These are phyloP conservation scores for Malus hybrid DNA, from an alignment of 331 rosid species.

Conservation along the genomic window DNA sequence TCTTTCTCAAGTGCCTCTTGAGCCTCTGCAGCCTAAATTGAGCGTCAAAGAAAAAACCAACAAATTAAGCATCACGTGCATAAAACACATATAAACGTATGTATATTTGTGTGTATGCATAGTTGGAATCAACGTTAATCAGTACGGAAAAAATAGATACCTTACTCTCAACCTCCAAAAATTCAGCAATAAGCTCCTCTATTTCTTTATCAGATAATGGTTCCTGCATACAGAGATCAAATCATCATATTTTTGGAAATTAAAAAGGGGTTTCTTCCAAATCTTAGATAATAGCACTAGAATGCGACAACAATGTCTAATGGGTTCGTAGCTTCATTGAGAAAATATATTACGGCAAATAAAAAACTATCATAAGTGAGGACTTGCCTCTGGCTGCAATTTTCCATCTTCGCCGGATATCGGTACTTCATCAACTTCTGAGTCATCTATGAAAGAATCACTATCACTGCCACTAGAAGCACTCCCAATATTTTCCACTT, in stretches of 20 bases:
- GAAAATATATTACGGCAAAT: not conserved
- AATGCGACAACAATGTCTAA: not conserved
- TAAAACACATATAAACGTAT: not conserved
- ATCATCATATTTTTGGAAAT: not conserved
- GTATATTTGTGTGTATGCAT: not conserved
- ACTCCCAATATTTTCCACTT: constrained; percentile 49
- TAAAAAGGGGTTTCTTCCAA: not conserved
- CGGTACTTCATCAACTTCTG: constrained; percentile 55
- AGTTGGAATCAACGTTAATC: not conserved
- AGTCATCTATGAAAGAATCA: constrained; percentile 51
- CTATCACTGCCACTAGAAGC: constrained; percentile 31
- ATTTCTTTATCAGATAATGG: constrained; percentile 72
- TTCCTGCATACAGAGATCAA: constrained; percentile 49
- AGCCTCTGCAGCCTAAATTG: constrained; percentile 97
- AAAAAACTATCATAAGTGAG: not conserved
- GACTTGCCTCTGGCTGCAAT: constrained; percentile 50
- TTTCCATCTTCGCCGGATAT: constrained; percentile 51
- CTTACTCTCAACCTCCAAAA: constrained; percentile 94
- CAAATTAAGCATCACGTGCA: not conserved
- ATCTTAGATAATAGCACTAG: not conserved
- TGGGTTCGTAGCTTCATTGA: not conserved
- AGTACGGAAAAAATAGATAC: constrained; percentile 30
- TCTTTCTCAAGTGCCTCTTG: constrained; percentile 98
- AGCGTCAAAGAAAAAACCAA: constrained; percentile 24
- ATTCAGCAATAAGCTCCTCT: constrained; percentile 68